phyloP scores from a whole-genome alignment of 2,329 filamentous ascomycete genomes.

The Penicillium oxalicum region DNA sequence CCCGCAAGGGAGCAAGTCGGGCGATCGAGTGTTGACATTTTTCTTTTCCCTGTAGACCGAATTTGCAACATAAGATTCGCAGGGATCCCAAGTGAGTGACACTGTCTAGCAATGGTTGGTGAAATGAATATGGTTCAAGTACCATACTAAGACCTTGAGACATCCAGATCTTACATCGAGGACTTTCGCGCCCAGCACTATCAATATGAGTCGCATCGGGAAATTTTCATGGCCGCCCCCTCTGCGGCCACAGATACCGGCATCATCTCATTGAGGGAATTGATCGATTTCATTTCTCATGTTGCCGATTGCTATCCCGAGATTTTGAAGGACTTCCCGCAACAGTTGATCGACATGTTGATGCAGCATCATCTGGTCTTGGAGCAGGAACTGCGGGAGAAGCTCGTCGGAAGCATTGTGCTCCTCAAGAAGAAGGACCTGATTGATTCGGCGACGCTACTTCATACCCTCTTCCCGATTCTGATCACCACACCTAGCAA shows the following conservation, averaged over 20 bases:
- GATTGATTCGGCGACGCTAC: conserved; percentile 73
- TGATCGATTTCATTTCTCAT: conserved; percentile 90
- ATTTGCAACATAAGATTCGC: conserved; percentile 85
- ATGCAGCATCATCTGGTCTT: conserved; percentile 75
- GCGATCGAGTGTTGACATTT: conserved; percentile 19
- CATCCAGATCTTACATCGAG: conserved; percentile 69
- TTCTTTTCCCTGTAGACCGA: conserved; percentile 51
- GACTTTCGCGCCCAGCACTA: conserved; percentile 84
- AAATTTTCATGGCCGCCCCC: conserved; percentile 84
- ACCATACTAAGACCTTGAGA: background rate
- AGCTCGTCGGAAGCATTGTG: conserved; percentile 85
- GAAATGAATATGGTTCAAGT: background rate
- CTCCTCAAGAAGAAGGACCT: conserved; percentile 86
- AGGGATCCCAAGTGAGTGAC: conserved; percentile 67
- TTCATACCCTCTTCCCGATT: conserved; percentile 92
- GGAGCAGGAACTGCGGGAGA: conserved; percentile 81
- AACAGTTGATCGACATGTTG: conserved; percentile 75
- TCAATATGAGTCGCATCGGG: conserved; percentile 84
- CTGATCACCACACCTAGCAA: conserved; percentile 90
- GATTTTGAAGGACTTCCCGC: conserved; percentile 68
- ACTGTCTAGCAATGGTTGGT: background rate
- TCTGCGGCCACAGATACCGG: conserved; percentile 70
- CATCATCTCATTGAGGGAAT: conserved; percentile 76
- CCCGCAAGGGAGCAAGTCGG: conserved; percentile 9
- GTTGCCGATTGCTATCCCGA: conserved; percentile 88